Evolutionary conservation across 1,284 basidiomycete species (phyloP).

Genomic region (Athelia sp.): DNA sequence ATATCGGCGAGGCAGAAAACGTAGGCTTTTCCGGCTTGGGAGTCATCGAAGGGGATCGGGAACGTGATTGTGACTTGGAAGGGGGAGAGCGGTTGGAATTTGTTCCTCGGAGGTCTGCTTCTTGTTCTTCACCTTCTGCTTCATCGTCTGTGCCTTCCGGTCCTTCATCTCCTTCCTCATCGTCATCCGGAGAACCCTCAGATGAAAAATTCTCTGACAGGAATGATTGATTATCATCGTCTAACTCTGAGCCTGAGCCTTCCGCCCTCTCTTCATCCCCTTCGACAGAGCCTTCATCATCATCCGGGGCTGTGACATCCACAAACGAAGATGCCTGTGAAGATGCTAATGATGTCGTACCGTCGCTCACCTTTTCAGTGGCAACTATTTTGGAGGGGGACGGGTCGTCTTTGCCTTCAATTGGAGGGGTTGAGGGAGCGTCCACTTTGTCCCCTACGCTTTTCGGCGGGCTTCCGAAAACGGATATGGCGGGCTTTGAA

Average conservation of each 20-base stretch:
- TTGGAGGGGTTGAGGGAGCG: slow-evolving; percentile 1
- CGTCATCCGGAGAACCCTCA: slow-evolving; percentile 10
- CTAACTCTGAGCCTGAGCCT: slow-evolving; percentile 6
- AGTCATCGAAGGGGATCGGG: slow-evolving; percentile 39
- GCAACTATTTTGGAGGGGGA: not conserved
- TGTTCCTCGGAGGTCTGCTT: slow-evolving; percentile 13
- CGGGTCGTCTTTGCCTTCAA: not conserved
- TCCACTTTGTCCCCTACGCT: slow-evolving; percentile 8
- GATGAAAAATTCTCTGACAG: slow-evolving; percentile 20
- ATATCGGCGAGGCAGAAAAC: not conserved
- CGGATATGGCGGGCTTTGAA: slow-evolving; percentile 5
- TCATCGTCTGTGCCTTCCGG: slow-evolving; percentile 27
- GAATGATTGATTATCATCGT: slow-evolving; percentile 24
- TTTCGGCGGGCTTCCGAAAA: not conserved
- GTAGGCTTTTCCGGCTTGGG: slow-evolving; percentile 39
- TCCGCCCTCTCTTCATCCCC: slow-evolving; percentile 25
- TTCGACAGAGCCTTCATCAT: slow-evolving; percentile 29
- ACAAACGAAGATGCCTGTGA: slow-evolving; percentile 17
- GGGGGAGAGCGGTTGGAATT: slow-evolving; percentile 24
- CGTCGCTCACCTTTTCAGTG: not conserved
- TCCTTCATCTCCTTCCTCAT: slow-evolving; percentile 16
- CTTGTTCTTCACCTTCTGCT: slow-evolving; percentile 23
- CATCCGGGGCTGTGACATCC: slow-evolving; percentile 7
- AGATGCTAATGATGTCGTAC: slow-evolving; percentile 11
- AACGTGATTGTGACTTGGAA: slow-evolving; percentile 7